Percentiles rank a stretch among this genome's conserved stretches.
Evolutionary conservation across 176 grass and related monocot species (phyloP).

Genomic region (Aegilops longissima): DNA sequence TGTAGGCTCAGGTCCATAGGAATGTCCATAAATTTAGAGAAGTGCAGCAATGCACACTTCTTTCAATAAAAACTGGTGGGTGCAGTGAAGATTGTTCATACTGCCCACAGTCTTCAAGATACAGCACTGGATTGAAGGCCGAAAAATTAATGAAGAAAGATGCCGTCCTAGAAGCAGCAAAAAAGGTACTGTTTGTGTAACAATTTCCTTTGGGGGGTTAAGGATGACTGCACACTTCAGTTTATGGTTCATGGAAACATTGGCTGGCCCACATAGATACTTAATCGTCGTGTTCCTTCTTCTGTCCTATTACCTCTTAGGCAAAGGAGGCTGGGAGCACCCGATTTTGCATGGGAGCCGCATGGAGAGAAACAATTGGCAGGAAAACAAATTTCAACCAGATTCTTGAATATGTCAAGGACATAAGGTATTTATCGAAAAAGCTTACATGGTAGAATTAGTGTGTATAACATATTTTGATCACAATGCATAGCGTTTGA

Average conservation of each 20-base stretch:
- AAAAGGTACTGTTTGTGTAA: constrained; percentile 54
- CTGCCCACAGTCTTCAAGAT: constrained; percentile 93
- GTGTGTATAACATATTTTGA: neutral
- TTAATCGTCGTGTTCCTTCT: neutral
- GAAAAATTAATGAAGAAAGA: constrained; percentile 95
- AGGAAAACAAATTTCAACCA: constrained; percentile 99
- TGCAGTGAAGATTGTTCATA: constrained; percentile 99
- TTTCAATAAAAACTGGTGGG: constrained; percentile 99
- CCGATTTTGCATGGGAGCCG: constrained; percentile 98
- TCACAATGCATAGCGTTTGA: neutral
- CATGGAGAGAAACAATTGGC: constrained; percentile 92
- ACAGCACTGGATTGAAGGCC: constrained; percentile 88
- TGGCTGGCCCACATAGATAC: neutral
- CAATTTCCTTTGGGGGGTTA: neutral
- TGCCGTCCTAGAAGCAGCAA: constrained; percentile 80
- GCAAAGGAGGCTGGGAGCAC: constrained; percentile 98
- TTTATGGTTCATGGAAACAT: neutral
- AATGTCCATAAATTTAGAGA: constrained; percentile 87
- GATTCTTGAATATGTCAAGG: constrained; percentile 97
- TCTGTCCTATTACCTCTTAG: constrained; percentile 42
- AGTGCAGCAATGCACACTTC: constrained; percentile 96
- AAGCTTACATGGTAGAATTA: neutral
- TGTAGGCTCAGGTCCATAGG: constrained; percentile 90
- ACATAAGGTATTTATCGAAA: constrained; percentile 74
- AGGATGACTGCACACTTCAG: neutral